Conservation (phyloP, 306 rosid species). For the Pachyrhizus erosus region DNA sequence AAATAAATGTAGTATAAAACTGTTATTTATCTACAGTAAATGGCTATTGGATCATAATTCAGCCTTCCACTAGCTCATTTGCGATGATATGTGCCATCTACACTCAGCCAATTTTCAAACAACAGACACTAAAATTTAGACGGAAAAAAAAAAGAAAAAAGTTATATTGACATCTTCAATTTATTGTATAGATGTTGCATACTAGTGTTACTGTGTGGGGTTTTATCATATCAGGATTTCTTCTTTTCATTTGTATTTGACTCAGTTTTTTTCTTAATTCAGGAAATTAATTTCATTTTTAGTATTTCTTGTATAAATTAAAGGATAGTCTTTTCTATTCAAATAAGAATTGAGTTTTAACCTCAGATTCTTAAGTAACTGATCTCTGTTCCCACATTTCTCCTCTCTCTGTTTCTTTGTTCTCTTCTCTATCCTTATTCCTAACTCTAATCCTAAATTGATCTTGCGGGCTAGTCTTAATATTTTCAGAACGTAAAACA, state of each 20-base stretch:
- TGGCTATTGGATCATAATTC: neutral
- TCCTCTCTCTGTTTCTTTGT: slow-evolving; percentile 3
- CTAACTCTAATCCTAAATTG: slow-evolving; percentile 13
- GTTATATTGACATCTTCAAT: neutral
- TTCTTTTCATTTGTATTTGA: neutral
- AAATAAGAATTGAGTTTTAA: neutral
- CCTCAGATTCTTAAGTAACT: neutral
- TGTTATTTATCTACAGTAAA: neutral
- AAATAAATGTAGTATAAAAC: neutral
- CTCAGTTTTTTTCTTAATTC: neutral
- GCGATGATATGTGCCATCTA: slow-evolving; percentile 1
- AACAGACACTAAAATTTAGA: neutral
- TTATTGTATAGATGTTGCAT: neutral
- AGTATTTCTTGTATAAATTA: neutral
- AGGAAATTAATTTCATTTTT: neutral
- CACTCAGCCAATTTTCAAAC: neutral
- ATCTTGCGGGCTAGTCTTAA: slow-evolving; percentile 9
- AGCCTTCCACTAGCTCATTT: slow-evolving; percentile 12
- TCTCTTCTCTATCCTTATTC: neutral
- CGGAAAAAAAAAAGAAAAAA: neutral
- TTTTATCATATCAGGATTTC: slow-evolving; percentile 13
- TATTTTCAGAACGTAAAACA: slow-evolving; percentile 19
- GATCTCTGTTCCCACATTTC: neutral
- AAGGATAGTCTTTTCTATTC: neutral
- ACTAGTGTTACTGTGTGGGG: neutral